phyloP scores from a whole-genome alignment of 345 rosid species.

The Lenwebbia sp. region DNA sequence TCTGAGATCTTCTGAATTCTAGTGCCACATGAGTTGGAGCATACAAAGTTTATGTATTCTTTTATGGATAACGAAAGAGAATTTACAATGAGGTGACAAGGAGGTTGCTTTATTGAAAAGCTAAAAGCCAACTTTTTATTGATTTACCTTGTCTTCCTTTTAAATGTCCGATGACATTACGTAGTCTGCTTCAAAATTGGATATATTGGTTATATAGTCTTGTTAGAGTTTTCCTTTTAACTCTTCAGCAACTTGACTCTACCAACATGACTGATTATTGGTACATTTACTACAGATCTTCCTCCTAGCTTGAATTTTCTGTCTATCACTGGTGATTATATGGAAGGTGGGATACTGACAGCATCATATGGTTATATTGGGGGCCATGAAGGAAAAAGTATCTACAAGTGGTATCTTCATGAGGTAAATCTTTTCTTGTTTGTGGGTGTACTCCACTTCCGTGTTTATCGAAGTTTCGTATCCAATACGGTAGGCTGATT shows the following conservation, averaged over 20 bases:
- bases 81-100: background rate
- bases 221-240: background rate
- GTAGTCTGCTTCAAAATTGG: background rate
- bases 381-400: slow-evolving; percentile 91
- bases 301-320: slow-evolving; percentile 94
- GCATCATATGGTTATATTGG: slow-evolving; percentile 97
- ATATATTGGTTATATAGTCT: background rate
- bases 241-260: background rate
- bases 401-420: slow-evolving; percentile 80
- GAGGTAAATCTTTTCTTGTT: slow-evolving; percentile 41
- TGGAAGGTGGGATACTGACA: slow-evolving; percentile 77
- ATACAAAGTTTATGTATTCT: background rate
- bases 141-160: background rate
- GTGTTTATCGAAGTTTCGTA: background rate
- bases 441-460: background rate
- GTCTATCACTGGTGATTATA: slow-evolving; percentile 78
- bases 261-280: background rate
- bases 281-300: slow-evolving; percentile 47
- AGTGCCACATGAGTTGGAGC: background rate
- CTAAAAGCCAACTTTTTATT: background rate
- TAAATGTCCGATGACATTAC: background rate
- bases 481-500: background rate
- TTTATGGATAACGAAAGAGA: background rate
- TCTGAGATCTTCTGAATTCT: background rate
- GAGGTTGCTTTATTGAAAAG: background rate